Conservation (phyloP, 2,329 filamentous ascomycete genomes). For the Trichoderma sp. region DNA sequence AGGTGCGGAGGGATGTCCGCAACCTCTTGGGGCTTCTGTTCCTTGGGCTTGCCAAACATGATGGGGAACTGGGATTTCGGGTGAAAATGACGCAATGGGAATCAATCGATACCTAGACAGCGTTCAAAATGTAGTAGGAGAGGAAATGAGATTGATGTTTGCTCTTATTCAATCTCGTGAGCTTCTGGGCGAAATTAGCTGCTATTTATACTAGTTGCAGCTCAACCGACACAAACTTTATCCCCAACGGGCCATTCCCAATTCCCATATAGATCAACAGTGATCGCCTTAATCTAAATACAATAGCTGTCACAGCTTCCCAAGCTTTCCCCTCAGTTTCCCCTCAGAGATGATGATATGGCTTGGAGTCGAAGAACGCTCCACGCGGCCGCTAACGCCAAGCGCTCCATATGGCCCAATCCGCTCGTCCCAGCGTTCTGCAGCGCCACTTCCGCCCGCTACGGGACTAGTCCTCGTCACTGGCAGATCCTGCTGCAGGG, state of each 20-base stretch:
- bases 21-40: constrained; percentile 33
- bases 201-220: constrained; percentile 11
- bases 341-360: constrained; percentile 18
- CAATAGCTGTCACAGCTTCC: not conserved
- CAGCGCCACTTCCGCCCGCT: not conserved
- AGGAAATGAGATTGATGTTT: not conserved
- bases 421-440: not conserved
- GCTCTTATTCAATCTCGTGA: not conserved
- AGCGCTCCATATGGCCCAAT: constrained; percentile 8
- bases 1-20: constrained; percentile 44
- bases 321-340: not conserved
- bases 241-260: not conserved
- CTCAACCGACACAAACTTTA: not conserved
- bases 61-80: not conserved
- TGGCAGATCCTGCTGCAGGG: not conserved
- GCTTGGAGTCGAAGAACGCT: not conserved
- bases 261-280: not conserved
- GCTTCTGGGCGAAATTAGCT: not conserved
- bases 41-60: constrained; percentile 30
- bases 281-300: not conserved
- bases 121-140: not conserved
- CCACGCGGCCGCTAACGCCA: not conserved
- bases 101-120: too few species aligned
- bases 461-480: not conserved
- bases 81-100: too few species aligned